Evolutionary conservation across 805 yeast species (phyloP).

Genomic region (Hanseniaspora valbyensis): DNA sequence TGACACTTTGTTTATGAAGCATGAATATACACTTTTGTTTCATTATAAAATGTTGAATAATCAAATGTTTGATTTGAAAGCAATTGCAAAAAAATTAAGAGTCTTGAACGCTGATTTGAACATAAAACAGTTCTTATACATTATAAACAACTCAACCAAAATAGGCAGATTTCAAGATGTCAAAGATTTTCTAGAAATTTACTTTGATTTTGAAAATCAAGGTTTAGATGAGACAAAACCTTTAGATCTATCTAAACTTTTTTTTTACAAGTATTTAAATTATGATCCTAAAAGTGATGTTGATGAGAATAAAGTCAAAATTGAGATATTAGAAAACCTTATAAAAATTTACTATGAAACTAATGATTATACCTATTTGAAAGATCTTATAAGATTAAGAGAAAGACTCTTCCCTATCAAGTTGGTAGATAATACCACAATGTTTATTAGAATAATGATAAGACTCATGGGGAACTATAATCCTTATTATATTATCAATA

Average conservation of each 20-base stretch:
- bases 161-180: conserved; percentile 5
- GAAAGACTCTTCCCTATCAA: neutral
- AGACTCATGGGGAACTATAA: conserved; percentile 8
- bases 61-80: neutral
- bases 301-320: neutral
- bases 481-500: neutral
- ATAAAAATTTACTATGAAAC: conserved; percentile 11
- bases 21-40: neutral
- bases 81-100: neutral
- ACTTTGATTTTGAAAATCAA: neutral
- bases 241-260: neutral
- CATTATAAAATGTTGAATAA: neutral
- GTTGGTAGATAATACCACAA: neutral
- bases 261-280: neutral
- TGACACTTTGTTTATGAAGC: neutral
- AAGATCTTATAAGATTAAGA: conserved; percentile 2
- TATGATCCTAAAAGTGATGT: neutral
- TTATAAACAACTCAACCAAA: conserved; percentile 4
- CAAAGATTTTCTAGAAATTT: neutral
- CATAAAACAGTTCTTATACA: neutral
- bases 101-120: neutral
- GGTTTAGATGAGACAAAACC: neutral
- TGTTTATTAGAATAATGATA: conserved; percentile 2
- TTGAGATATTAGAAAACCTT: conserved; percentile 1
- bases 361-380: conserved; percentile 1